Base-by-base conservation (phyloP, 2,329 filamentous ascomycete species). In the Pseudodiploospora longispora region DNA sequence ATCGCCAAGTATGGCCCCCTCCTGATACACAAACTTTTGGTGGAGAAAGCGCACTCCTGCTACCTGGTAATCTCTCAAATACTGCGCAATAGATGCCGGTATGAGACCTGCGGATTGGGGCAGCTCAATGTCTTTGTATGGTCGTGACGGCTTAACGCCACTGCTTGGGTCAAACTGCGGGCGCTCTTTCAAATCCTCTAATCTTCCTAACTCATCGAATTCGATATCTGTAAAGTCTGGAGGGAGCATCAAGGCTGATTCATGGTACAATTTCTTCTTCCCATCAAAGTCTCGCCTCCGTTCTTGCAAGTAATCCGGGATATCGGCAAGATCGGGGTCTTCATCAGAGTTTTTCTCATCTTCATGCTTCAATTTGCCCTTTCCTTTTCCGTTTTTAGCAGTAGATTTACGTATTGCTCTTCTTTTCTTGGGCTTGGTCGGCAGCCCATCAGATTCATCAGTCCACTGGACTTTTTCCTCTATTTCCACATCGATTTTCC, bases 51-150 rank as follows among this genome's bases (percentile, higher is more conserved):
- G 75, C 10, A 85, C 87, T 5, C 93, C 93, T 29, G 85, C 77
- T 2, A 97, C 73, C 61, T 98, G 93, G 56, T 98, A 98, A 50
- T 90, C 86, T 47, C 93, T 81, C 40, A 98, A 70, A 67, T 93
- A 96, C 59, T 93, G 90, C 0, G 91, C 90, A 43, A 97, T 87
- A 0, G 88, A 79, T 0, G 87, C 89, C 0, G 93, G 93, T 34
- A 98, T 89, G 4, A 89, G 59, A 0, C 90, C 91, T 1, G 80
- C 76, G 1, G 90, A 94, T 52, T 82, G 80, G 10, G 78, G 75
- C 27, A 97, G 71, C 38, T 78, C 70, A 39, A 95, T 83, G 50
- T 94, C 87, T 54, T 82, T 72, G 62, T 93, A 90, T 0, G 73
- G 70, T 10, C 83, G 75, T 31, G 78, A 83, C 0, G 86, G 82